Percentiles rank a stretch among this genome's conserved stretches.
These are phyloP conservation scores for Colletotrichum tropicale DNA, from an alignment of 2,329 filamentous ascomycete species.

Conservation along the genomic window DNA sequence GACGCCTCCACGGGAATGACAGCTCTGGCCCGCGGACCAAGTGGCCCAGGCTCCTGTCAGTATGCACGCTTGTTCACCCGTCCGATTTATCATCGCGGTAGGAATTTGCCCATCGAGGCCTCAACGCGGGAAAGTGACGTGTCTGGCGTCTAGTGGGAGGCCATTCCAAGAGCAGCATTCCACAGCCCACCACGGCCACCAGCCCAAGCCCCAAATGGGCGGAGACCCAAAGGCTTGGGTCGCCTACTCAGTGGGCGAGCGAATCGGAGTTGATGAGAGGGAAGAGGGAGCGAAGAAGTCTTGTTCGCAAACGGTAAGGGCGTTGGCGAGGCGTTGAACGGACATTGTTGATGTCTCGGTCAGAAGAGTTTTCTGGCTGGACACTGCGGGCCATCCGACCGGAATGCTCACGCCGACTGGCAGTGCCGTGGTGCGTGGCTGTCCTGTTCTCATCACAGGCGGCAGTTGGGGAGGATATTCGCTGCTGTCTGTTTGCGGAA, in stretches of 20 bases:
- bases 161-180: slow-evolving; percentile 4
- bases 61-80: background rate
- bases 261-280: background rate
- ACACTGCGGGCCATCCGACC: background rate
- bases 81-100: background rate
- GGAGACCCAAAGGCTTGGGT: background rate
- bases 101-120: background rate
- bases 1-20: background rate
- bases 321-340: background rate
- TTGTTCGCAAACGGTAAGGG: slow-evolving; percentile 11
- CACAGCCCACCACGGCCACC: background rate
- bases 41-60: background rate
- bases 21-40: background rate
- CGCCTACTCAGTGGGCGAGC: background rate
- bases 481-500: background rate
- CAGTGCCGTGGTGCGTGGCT: background rate
- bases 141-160: background rate
- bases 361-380: background rate
- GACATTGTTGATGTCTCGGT: slow-evolving; percentile 17
- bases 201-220: background rate
- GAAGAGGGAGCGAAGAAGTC: background rate
- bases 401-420: background rate
- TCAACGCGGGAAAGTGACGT: background rate
- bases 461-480: background rate
- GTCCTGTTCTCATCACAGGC: background rate